A percentile compares a stretch with the other conserved stretches of the same genome.
Evolutionary conservation across 2,329 filamentous ascomycete genomes (phyloP).

Genomic region (Aspergillus calidoustus): DNA sequence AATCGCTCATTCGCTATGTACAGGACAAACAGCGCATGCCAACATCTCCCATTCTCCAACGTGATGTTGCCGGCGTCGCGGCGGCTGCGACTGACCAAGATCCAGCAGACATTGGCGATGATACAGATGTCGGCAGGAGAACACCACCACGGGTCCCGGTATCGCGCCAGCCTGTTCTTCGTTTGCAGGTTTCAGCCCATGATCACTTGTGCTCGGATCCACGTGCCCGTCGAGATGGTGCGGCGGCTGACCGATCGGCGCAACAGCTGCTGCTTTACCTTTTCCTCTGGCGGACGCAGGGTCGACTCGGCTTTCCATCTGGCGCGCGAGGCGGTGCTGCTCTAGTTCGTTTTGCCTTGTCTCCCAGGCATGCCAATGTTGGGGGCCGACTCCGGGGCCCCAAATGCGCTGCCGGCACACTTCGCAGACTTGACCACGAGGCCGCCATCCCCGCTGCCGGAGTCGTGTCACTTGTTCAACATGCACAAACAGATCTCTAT

Average conservation of each 20-base stretch:
- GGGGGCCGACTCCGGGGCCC: slow-evolving; percentile 81
- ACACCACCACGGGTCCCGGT: slow-evolving; percentile 46
- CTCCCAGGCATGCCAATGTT: slow-evolving; percentile 84
- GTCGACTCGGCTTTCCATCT: slow-evolving; percentile 35
- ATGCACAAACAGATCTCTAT: slow-evolving; percentile 84
- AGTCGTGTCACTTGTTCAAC: slow-evolving; percentile 75
- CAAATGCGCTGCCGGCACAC: slow-evolving; percentile 81
- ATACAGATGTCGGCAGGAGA: slow-evolving; percentile 55
- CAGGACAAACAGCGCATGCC: slow-evolving; percentile 38
- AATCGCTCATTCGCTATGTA: slow-evolving; percentile 38
- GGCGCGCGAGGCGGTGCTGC: slow-evolving; percentile 35
- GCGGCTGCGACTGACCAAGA: slow-evolving; percentile 21
- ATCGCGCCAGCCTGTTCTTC: slow-evolving; percentile 17
- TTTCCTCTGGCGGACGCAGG: slow-evolving; percentile 39
- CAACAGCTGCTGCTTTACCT: slow-evolving; percentile 43
- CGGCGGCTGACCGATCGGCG: slow-evolving; percentile 24
- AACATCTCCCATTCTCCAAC: slow-evolving; percentile 29
- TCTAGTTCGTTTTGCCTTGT: slow-evolving; percentile 50
- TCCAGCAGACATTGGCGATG: slow-evolving; percentile 51
- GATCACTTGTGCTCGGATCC: slow-evolving; percentile 19
- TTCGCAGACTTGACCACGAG: slow-evolving; percentile 84
- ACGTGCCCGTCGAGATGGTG: slow-evolving; percentile 23
- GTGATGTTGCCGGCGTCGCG: slow-evolving; percentile 24
- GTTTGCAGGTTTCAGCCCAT: background rate
- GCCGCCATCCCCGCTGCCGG: slow-evolving; percentile 85